Conservation (phyloP, 371 early-diverging fungal genomes). For the Dipsacomyces acuminosporus region DNA sequence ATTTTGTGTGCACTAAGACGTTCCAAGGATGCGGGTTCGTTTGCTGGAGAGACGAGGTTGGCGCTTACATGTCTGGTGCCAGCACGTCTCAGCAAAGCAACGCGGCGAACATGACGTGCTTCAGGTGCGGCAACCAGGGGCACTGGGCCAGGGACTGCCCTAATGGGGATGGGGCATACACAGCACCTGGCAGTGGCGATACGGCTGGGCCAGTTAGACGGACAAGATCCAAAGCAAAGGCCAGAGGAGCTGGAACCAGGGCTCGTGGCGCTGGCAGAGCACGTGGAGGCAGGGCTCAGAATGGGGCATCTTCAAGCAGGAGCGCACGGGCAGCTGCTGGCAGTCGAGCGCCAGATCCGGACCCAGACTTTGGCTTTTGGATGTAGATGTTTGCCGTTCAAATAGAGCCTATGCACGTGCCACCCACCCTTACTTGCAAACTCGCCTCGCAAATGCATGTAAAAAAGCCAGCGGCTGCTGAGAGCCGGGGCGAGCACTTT, state of each 20-base stretch:
- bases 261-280: background rate
- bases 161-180: no score
- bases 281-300: conserved; percentile 8
- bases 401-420: no score
- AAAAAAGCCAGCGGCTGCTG: background rate
- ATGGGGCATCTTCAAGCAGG: no score
- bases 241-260: background rate
- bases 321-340: no score
- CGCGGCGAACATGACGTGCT: conserved; percentile 12
- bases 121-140: conserved; percentile 15
- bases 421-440: no score
- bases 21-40: conserved; percentile 53
- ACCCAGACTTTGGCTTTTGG: conserved; percentile 11
- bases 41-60: conserved; percentile 53
- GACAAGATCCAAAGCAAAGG: conserved; percentile 5
- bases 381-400: background rate
- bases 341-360: conserved; percentile 3
- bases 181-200: no score
- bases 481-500: background rate
- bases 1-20: conserved; percentile 51
- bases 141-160: conserved; percentile 40
- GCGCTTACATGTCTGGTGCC: conserved; percentile 13
- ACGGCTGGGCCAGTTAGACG: conserved; percentile 10
- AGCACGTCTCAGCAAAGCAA: no score
- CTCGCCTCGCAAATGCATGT: no score